Conservation (phyloP, 1,284 basidiomycete genomes). For the Caloboletus inedulis region DNA sequence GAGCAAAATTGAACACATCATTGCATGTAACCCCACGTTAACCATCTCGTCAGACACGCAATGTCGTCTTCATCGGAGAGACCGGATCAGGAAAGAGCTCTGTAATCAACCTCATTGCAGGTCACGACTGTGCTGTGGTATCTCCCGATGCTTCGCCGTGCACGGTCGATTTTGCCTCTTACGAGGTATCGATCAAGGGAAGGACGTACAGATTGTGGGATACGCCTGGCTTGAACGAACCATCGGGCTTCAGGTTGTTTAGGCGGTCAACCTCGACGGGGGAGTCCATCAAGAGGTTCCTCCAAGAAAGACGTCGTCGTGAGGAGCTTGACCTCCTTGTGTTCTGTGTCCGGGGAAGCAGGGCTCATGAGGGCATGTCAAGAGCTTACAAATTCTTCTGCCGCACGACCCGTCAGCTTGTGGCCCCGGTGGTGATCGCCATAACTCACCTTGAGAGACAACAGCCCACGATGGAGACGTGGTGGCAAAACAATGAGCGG, state of each 20-base stretch:
- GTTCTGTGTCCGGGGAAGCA: constrained; percentile 16
- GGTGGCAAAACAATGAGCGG: constrained; percentile 30
- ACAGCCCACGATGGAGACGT: constrained; percentile 30
- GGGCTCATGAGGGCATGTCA: constrained; percentile 11
- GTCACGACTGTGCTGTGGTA: not conserved
- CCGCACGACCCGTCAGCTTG: constrained; percentile 11
- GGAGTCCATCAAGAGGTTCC: constrained; percentile 15
- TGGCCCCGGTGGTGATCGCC: constrained; percentile 27
- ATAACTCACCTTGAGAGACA: constrained; percentile 28
- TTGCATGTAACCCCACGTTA: not conserved
- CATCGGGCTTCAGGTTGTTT: constrained; percentile 11
- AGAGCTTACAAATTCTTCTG: constrained; percentile 20
- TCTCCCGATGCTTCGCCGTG: constrained; percentile 21
- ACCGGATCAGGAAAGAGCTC: constrained; percentile 28
- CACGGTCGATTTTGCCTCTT: constrained; percentile 14
- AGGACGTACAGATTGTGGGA: constrained; percentile 26
- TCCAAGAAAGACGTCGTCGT: constrained; percentile 7
- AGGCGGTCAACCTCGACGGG: not conserved
- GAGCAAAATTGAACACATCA: not conserved
- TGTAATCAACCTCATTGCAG: constrained; percentile 27
- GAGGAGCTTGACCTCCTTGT: constrained; percentile 24
- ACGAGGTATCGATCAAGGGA: constrained; percentile 16
- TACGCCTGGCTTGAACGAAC: constrained; percentile 28
- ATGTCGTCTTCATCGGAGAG: constrained; percentile 32
- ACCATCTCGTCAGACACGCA: constrained; percentile 14